Evolutionary conservation across 2,329 filamentous ascomycete species (phyloP).

Genomic region (Claviceps purpurea): DNA sequence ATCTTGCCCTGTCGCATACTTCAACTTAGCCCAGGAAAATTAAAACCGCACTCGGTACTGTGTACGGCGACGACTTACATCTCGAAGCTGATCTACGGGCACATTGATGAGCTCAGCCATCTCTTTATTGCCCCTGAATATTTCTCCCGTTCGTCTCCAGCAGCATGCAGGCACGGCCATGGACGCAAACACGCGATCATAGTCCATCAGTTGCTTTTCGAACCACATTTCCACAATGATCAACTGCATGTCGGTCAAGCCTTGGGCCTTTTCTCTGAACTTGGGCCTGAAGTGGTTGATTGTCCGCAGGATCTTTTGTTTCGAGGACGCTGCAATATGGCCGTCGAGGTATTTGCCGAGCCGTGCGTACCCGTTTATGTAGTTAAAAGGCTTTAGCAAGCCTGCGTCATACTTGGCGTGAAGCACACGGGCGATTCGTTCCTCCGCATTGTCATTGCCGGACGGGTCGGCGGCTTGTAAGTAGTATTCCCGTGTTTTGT

Average conservation of each 20-base stretch:
- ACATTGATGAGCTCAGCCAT: constrained; percentile 96
- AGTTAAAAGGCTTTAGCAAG: constrained; percentile 92
- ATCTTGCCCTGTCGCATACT: constrained; percentile 59
- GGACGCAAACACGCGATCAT: constrained; percentile 93
- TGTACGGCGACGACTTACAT: constrained; percentile 45
- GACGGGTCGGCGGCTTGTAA: constrained; percentile 92
- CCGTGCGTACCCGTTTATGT: constrained; percentile 88
- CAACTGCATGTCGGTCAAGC: constrained; percentile 83
- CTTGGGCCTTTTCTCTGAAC: constrained; percentile 89
- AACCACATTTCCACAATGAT: constrained; percentile 99
- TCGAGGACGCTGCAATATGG: constrained; percentile 67
- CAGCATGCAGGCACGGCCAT: constrained; percentile 98
- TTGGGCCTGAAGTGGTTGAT: constrained; percentile 89
- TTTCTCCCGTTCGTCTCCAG: constrained; percentile 93
- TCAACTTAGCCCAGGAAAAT: neutral
- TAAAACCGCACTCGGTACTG: neutral
- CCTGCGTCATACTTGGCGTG: constrained; percentile 95
- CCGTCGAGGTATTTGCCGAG: constrained; percentile 85
- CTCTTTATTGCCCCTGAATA: constrained; percentile 94
- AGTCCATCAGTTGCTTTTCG: constrained; percentile 90
- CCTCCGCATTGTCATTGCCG: constrained; percentile 71
- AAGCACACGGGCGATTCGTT: constrained; percentile 87
- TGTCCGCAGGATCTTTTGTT: constrained; percentile 83
- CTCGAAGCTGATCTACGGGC: constrained; percentile 77
- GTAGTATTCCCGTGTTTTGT: constrained; percentile 81